Evolutionary conservation across 2,329 filamentous ascomycete genomes (phyloP), one percentile per base, ranked within the genome.

Genomic region (Sporothrix curviconia): DNA sequence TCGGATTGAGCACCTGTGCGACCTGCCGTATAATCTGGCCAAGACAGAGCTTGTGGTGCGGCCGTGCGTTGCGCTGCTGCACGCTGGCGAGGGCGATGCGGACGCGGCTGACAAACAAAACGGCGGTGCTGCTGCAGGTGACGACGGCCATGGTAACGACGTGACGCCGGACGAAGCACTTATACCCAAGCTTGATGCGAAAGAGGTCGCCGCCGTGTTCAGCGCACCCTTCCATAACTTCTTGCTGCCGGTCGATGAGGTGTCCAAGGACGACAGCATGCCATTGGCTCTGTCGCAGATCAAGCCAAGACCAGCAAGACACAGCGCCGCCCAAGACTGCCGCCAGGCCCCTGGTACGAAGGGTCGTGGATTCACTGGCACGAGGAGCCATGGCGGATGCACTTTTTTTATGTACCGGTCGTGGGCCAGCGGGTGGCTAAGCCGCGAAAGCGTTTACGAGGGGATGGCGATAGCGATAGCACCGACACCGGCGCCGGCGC

Each of bases 171-270:
- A 88, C 67, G 84, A 86, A 64, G 81, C 78, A 60, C 80, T 92
- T 72, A 90, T 90, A 59, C 92, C 92, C 0, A 81, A 84, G 39
- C 78, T 96, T 11, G 90, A 96, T 72, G 89, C 91, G 1, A 86
- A 89, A 63, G 92, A 97, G 72, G 92, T 97, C 2, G 92, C 91
- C 2, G 92, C 91, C 44, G 90, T 97, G 34, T 97, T 97, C 73
- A 92, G 89, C 5, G 92, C 89, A 5, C 88, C 90, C 0, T 90
- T 97, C 65, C 83, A 86, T 69, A 89, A 91, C 69, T 96, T 97
- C 69, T 74, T 97, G 55, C 77, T 75, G 47, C 70, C 75, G 32
- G 70, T 72, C 52, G 86, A 89, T 69, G 78, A 88, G 61, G 70
- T 76, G 3, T 70, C 70, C 2, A 66, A 67, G 11, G 60, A 54